Base-by-base conservation (phyloP, 2,329 filamentous ascomycete genomes). In the Thielaviopsis ethacetica region DNA sequence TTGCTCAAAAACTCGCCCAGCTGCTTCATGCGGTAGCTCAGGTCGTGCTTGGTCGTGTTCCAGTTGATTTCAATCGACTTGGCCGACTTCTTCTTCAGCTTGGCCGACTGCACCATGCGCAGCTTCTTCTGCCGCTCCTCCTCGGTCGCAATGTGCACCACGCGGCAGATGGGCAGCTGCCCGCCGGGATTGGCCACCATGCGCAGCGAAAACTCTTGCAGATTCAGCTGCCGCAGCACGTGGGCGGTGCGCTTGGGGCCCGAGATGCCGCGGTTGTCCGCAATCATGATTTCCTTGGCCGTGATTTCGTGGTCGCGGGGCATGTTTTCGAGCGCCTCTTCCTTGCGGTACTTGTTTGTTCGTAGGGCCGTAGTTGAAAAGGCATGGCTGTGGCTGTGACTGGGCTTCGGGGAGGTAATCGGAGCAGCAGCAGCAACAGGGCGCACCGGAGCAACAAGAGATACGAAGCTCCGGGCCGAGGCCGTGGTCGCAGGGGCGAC, bases 51-150 rank as follows among this genome's bases (percentile, higher is more conserved):
- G 62, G 83, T 83, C 66, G 95, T 94, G 38, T 85, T 83, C 91
- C 91, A 97, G 69, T 89, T 91, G 65, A 97, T 65, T 72, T 96
- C 91, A n/a, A 96, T 70, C 67, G 85, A 84, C 73, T 96, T 96
- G 63, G 74, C 76, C 41, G 72, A 62, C 63, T 70, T 68, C 62
- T 71, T 66, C 65, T 65, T 64, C 61, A 73, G 71, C 53, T 73
- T 73, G 63, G 67, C 73, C 65, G 71, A 70, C 62, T 73, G 72
- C 63, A 71, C 73, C 62, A 75, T 70, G 62, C 75, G 75, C 50
- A 69, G 64, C 55, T 70, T 68, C 63, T 74, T 70, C 61, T 71
- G 70, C 57, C 68, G 69, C 70, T 64, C 74, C 65, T 67, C 74
- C 58, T 78, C 71, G 1, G 73, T 77, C 53, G 70, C 69, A 64